Conservation (phyloP, 371 early-diverging fungal species). For the Encephalitozoon hellem region DNA sequence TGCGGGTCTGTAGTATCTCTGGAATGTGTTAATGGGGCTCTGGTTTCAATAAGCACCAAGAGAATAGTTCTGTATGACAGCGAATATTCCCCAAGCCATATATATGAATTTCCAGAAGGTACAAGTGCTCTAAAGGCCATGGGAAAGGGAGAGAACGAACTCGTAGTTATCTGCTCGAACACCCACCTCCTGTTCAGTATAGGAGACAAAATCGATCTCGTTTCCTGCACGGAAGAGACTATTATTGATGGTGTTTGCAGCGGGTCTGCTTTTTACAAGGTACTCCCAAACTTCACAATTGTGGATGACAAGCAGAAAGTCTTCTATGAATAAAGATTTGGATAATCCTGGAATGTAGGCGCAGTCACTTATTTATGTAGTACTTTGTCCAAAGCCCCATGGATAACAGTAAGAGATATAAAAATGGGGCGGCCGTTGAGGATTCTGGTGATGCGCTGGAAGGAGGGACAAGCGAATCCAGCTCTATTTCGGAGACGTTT, state of each 20-base stretch:
- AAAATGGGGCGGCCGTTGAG: not conserved
- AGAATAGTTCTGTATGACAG: not conserved
- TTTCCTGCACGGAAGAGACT: not conserved
- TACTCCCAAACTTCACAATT: not conserved
- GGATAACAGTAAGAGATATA: not conserved
- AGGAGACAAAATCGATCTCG: not conserved
- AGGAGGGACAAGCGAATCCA: not conserved
- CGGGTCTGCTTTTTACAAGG: not conserved
- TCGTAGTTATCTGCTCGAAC: not conserved
- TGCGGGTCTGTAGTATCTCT: not conserved
- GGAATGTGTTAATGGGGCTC: not conserved
- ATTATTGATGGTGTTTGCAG: not conserved
- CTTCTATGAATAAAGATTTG: not conserved
- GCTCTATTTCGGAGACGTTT: not conserved
- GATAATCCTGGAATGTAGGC: not conserved
- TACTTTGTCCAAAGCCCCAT: not conserved
- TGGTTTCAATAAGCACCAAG: not conserved
- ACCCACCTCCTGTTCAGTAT: not conserved
- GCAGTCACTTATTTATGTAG: not conserved
- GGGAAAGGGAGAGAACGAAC: not conserved
- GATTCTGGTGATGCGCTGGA: not conserved
- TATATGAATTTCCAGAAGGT: not conserved
- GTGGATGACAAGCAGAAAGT: not conserved
- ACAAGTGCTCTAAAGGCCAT: not conserved
- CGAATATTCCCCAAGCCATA: not conserved